These are phyloP conservation scores for Paraconiothyrium sp. DNA, from an alignment of 2,329 filamentous ascomycete genomes.

Conservation along the genomic window DNA sequence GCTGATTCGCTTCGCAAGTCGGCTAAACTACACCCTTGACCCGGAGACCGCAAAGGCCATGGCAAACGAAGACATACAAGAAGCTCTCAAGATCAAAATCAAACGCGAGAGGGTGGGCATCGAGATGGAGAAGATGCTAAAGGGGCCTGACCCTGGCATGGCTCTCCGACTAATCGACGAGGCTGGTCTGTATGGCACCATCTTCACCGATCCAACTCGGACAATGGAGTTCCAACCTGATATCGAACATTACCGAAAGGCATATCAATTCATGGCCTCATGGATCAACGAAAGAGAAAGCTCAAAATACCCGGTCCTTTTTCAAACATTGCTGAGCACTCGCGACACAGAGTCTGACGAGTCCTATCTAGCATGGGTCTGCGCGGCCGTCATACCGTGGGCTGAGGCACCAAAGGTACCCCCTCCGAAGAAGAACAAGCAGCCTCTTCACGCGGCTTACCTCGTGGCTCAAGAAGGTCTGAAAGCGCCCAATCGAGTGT, in stretches of 20 bases:
- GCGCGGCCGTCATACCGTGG: constrained; percentile 81
- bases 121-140: constrained; percentile 92
- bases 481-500: constrained; percentile 79
- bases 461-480: constrained; percentile 79
- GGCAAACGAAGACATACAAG: constrained; percentile 78
- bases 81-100: constrained; percentile 85
- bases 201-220: constrained; percentile 76
- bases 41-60: constrained; percentile 74
- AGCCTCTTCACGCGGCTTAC: constrained; percentile 59
- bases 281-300: constrained; percentile 16
- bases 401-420: constrained; percentile 59
- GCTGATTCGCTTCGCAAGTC: constrained; percentile 88
- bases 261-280: constrained; percentile 68
- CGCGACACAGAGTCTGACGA: constrained; percentile 73
- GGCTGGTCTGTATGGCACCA: constrained; percentile 68
- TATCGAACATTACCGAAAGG: constrained; percentile 67
- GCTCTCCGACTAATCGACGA: constrained; percentile 73
- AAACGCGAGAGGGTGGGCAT: constrained; percentile 88
- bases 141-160: constrained; percentile 68
- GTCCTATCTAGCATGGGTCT: constrained; percentile 77
- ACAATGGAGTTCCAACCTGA: constrained; percentile 64
- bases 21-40: constrained; percentile 83
- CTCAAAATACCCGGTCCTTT: constrained; percentile 53
- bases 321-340: constrained; percentile 64
- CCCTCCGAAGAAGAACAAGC: constrained; percentile 57